phyloP scores from a whole-genome alignment of 805 yeast species.

The Priceomyces haplophilus region DNA sequence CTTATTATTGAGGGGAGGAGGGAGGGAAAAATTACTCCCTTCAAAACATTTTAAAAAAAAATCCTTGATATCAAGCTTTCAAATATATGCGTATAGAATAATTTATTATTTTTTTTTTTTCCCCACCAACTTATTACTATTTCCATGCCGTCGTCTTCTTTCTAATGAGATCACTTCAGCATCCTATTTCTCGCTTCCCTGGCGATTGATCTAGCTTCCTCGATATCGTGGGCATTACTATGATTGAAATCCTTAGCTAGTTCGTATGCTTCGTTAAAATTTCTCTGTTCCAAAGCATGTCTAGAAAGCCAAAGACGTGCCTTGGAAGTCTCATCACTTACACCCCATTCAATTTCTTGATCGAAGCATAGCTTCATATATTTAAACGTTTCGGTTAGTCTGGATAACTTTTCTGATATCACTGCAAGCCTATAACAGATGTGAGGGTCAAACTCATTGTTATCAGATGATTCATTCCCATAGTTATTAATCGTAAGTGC shows the following conservation, averaged over 20 bases:
- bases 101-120: too few species aligned
- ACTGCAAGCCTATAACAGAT: conserved; percentile 66
- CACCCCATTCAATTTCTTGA: conserved; percentile 61
- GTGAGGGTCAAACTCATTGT: conserved; percentile 34
- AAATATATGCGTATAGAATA: too few species aligned
- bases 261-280: conserved; percentile 66
- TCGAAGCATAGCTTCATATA: conserved; percentile 70
- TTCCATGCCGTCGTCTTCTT: too few species aligned
- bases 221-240: conserved; percentile 82
- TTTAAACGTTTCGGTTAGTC: conserved; percentile 49
- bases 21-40: too few species aligned
- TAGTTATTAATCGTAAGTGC: conserved; percentile 57
- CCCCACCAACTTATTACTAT: too few species aligned
- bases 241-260: conserved; percentile 64
- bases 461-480: conserved; percentile 9
- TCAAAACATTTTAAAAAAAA: too few species aligned
- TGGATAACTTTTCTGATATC: conserved; percentile 57
- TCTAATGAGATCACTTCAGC: conserved; percentile 9
- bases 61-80: too few species aligned
- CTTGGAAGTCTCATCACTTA: conserved; percentile 69
- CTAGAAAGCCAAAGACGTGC: conserved; percentile 87
- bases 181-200: conserved; percentile 67
- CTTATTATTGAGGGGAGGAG: too few species aligned
- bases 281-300: conserved; percentile 51
- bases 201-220: conserved; percentile 82